These are phyloP conservation scores for Diaporthe humulicola DNA, from an alignment of 2,329 filamentous ascomycete species.

Conservation along the genomic window DNA sequence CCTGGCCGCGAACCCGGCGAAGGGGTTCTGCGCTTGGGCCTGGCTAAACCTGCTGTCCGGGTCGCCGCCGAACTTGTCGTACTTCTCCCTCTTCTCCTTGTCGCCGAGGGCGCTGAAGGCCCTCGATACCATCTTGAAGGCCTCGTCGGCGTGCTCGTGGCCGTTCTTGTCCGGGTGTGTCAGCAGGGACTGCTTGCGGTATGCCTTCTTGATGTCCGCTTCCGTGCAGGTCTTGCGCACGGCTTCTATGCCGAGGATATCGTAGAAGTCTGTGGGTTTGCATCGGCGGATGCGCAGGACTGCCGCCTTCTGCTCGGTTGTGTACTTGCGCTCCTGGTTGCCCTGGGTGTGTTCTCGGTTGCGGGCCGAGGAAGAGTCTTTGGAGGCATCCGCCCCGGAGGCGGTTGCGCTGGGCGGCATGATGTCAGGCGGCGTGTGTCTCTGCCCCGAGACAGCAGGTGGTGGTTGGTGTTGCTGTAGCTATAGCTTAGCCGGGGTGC, in stretches of 20 bases:
- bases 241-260: conserved; percentile 83
- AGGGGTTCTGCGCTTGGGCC: conserved; percentile 72
- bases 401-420: conserved; percentile 64
- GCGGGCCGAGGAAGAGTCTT: conserved; percentile 55
- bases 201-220: conserved; percentile 95
- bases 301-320: conserved; percentile 89
- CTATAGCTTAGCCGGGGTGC: conserved; percentile 28
- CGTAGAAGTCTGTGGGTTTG: conserved; percentile 90
- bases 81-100: conserved; percentile 91
- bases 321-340: conserved; percentile 83
- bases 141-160: conserved; percentile 94
- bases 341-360: conserved; percentile 80
- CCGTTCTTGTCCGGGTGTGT: conserved; percentile 99
- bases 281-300: conserved; percentile 91
- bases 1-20: conserved; percentile 70
- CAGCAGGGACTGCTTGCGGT: conserved; percentile 91
- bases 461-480: conserved; percentile 20
- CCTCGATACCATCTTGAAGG: conserved; percentile 97
- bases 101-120: conserved; percentile 95
- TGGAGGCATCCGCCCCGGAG: conserved; percentile 65
- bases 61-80: conserved; percentile 90
- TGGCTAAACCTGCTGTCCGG: conserved; percentile 88
- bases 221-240: conserved; percentile 78
- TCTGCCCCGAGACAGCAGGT: not conserved
- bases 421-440: conserved; percentile 34